phyloP scores from a whole-genome alignment of 2,329 filamentous ascomycete species.

The Paracamarosporium sp. region DNA sequence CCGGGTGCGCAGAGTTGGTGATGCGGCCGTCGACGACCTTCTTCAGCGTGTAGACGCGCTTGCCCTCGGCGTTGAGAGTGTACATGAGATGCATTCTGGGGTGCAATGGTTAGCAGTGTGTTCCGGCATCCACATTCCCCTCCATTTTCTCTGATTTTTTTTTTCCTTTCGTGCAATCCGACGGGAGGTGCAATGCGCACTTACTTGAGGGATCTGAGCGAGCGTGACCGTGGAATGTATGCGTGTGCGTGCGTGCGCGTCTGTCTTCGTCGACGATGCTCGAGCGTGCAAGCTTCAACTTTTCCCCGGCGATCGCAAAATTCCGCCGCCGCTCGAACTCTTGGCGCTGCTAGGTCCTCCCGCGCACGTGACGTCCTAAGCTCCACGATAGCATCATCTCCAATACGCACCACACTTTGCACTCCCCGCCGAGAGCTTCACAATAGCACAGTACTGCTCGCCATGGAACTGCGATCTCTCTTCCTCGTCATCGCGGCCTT shows the following conservation, averaged over 20 bases:
- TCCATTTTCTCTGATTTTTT: background rate
- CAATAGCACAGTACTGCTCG: slow-evolving; percentile 11
- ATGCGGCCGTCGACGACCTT: slow-evolving; percentile 83
- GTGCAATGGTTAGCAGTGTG: background rate
- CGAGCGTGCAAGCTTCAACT: slow-evolving; percentile 8
- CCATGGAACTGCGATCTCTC: slow-evolving; percentile 42
- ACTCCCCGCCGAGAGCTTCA: background rate
- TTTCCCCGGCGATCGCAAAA: slow-evolving; percentile 28
- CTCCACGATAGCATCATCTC: slow-evolving; percentile 33
- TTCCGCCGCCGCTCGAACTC: slow-evolving; percentile 10
- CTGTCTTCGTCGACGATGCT: background rate
- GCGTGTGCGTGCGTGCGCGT: background rate
- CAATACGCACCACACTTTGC: background rate
- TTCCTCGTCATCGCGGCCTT: slow-evolving; percentile 50
- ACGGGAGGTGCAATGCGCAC: background rate
- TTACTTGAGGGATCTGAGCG: slow-evolving; percentile 14
- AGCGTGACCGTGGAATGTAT: background rate
- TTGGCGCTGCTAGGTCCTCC: slow-evolving; percentile 15
- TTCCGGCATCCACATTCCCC: background rate
- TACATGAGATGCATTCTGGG: slow-evolving; percentile 78
- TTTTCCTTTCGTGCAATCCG: too few relatives aligned
- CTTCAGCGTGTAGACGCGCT: slow-evolving; percentile 93
- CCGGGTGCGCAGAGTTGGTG: slow-evolving; percentile 95
- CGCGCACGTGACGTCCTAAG: slow-evolving; percentile 11
- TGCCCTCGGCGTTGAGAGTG: slow-evolving; percentile 81